These are phyloP conservation scores for Fusarium xylarioides DNA, from an alignment of 2,329 filamentous ascomycete genomes.

Conservation along the genomic window DNA sequence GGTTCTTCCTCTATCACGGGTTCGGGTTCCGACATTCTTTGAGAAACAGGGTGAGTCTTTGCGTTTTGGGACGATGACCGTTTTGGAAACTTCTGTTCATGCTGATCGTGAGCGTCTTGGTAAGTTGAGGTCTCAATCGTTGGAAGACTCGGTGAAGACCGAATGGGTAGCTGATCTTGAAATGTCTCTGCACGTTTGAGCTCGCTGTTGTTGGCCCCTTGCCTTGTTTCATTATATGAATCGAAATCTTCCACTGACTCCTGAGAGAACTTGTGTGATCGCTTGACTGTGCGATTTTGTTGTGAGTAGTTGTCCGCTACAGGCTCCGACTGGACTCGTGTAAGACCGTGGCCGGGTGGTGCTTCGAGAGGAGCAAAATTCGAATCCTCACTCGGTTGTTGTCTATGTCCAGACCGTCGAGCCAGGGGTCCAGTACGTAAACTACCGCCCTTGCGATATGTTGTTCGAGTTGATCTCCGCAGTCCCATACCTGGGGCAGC, in stretches of 20 bases:
- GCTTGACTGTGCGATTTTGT: conserved; percentile 59
- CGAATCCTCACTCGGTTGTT: conserved; percentile 65
- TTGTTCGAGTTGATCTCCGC: conserved; percentile 89
- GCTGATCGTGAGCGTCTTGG: conserved; percentile 48
- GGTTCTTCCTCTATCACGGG: conserved; percentile 52
- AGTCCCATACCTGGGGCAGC: conserved; percentile 80
- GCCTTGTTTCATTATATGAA: conserved; percentile 54
- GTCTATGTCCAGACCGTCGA: conserved; percentile 72
- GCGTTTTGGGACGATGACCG: conserved; percentile 63
- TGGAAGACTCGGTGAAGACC: conserved; percentile 48
- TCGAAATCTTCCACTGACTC: conserved; percentile 56
- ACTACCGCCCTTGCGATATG: conserved; percentile 87
- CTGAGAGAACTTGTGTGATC: conserved; percentile 60
- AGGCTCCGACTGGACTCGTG: conserved; percentile 77
- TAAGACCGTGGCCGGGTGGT: conserved; percentile 62
- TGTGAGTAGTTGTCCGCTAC: conserved; percentile 64
- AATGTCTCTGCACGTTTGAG: conserved; percentile 37
- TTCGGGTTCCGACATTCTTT: conserved; percentile 40
- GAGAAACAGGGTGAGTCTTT: conserved; percentile 56
- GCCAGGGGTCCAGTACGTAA: conserved; percentile 81
- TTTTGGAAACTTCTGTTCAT: conserved; percentile 56
- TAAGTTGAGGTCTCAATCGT: conserved; percentile 72
- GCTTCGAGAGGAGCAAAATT: conserved; percentile 53
- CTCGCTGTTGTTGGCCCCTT: conserved; percentile 43
- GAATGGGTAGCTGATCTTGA: conserved; percentile 48